A percentile compares a stretch with the other conserved stretches of the same genome.
phyloP scores from a whole-genome alignment of 2,329 filamentous ascomycete genomes.

The Sarocladiaceae sp. region DNA sequence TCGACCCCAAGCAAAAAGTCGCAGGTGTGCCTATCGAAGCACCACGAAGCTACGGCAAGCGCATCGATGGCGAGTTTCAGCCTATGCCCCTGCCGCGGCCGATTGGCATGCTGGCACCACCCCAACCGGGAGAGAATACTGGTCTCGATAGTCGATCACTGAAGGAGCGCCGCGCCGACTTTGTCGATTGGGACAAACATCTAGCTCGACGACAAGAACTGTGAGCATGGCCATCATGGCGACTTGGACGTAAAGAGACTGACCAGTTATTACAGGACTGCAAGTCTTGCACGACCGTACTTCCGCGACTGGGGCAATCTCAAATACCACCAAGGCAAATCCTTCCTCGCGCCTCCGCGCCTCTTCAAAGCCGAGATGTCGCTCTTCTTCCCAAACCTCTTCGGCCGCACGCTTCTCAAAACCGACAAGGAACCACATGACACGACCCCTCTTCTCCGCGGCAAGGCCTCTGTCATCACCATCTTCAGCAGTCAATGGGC shows the following conservation, averaged over 20 bases:
- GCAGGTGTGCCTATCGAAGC: conserved; percentile 50
- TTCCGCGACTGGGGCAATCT: conserved; percentile 95
- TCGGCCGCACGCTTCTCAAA: conserved; percentile 70
- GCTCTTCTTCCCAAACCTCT: conserved; percentile 91
- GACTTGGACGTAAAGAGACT: background rate
- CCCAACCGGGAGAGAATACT: conserved; percentile 74
- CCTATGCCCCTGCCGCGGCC: conserved; percentile 64
- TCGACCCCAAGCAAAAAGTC: conserved; percentile 33
- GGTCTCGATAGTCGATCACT: conserved; percentile 67
- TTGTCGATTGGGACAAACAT: conserved; percentile 82
- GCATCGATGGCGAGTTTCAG: conserved; percentile 46
- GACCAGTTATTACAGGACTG: conserved; percentile 47
- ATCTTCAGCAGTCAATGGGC: conserved; percentile 85
- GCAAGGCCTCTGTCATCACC: conserved; percentile 72
- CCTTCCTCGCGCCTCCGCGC: conserved; percentile 80
- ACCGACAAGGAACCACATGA: conserved; percentile 48
- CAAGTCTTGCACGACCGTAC: conserved; percentile 79
- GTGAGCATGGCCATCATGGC: conserved; percentile 42
- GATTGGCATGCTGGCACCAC: conserved; percentile 75
- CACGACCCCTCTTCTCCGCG: conserved; percentile 71
- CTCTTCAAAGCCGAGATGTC: conserved; percentile 79
- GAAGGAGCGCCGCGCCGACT: conserved; percentile 69
- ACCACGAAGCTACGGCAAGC: conserved; percentile 56
- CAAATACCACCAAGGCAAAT: conserved; percentile 79
- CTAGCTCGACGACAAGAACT: conserved; percentile 70